Evolutionary conservation across 2,329 filamentous ascomycete genomes (phyloP), one percentile per base, ranked within the genome.

Genomic region (Albophoma yamanashiensis): DNA sequence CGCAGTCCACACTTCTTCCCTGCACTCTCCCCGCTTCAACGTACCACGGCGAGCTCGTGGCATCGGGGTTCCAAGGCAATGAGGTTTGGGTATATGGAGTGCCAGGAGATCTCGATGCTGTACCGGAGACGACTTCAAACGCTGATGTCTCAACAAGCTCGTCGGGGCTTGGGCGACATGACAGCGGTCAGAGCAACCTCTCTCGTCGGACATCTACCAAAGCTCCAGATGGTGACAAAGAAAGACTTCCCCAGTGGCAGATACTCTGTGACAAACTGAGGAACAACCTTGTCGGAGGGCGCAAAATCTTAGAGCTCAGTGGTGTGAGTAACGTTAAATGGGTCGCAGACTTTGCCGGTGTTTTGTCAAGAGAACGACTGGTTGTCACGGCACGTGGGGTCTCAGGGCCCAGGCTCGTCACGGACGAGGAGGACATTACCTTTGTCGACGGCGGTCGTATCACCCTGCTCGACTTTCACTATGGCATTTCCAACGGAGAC

Each of bases 51-150:
- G 87, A 91, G 57, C 77, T 93, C 34, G 85, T 91, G 27, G 86
- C 88, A 22, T 82, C 89, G 14, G 89, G 88, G 1, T 92, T 92
- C 64, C 79, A 88, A 61, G 85, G 83, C 17, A 86, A 82, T 60
- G 85, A 90, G 31, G 75, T 94, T 6, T 93, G 89, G 88, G 73
- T 93, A 2, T 93, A 93, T 70, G 89, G 89, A 34, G 76, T 93
- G 36, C 89, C 90, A 1, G 85, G 88, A 67, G 85, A 89, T 65
- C 75, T 92, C 25, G 88, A 89, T 68, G 81, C 85, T 27, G 73
- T 82, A 25, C 78, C 82, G 2, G 80, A 82, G 73, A 76, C 58
- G 60, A 59, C 67, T 2, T 50, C 65, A 3, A 62, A 65, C 40
- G 63, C 66, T 17, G 66, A 68, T 47, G 63, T 62, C 11, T 64